A percentile compares a stretch with the other conserved stretches of the same genome.
Evolutionary conservation across 1,284 basidiomycete genomes (phyloP).

Genomic region (Flammula alnicola): DNA sequence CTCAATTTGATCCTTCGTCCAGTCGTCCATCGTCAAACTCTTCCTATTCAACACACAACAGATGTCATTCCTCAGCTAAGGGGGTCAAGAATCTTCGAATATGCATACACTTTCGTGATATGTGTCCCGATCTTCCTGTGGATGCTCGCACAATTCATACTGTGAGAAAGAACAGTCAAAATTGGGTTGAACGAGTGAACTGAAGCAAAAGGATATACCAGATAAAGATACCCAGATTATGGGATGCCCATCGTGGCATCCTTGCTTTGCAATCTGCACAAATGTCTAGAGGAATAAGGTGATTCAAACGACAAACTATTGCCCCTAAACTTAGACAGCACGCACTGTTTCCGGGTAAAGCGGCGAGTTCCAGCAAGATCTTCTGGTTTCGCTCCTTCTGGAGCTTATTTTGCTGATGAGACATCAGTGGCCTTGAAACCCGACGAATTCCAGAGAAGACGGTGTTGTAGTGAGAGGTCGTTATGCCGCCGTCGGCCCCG

Average conservation of each 20-base stretch:
- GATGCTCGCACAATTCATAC: conserved; percentile 82
- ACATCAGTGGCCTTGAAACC: too few species aligned
- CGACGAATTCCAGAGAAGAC: too few species aligned
- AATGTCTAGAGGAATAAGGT: conserved; percentile 55
- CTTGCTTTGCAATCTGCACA: conserved; percentile 86
- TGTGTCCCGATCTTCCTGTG: conserved; percentile 91
- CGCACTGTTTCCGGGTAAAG: conserved; percentile 78
- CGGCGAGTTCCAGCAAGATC: conserved; percentile 65
- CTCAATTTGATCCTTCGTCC: conserved; percentile 87
- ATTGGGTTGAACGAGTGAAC: neutral
- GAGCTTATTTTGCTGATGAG: conserved; percentile 57
- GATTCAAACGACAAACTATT: conserved; percentile 4
- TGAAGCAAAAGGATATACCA: conserved; percentile 52
- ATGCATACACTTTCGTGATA: conserved; percentile 75
- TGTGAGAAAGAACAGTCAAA: conserved; percentile 33
- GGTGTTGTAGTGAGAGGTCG: too few species aligned
- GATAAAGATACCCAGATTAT: conserved; percentile 82
- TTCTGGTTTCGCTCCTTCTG: conserved; percentile 72
- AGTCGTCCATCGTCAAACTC: conserved; percentile 82
- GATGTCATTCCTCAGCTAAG: conserved; percentile 2
- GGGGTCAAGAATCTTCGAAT: conserved; percentile 1
- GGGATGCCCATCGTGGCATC: conserved; percentile 81
- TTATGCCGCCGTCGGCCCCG: too few species aligned
- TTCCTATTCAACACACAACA: conserved; percentile 73
- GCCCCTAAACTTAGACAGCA: neutral